Conservation (phyloP, 257 asterid genomes). For the Echium plantagineum region DNA sequence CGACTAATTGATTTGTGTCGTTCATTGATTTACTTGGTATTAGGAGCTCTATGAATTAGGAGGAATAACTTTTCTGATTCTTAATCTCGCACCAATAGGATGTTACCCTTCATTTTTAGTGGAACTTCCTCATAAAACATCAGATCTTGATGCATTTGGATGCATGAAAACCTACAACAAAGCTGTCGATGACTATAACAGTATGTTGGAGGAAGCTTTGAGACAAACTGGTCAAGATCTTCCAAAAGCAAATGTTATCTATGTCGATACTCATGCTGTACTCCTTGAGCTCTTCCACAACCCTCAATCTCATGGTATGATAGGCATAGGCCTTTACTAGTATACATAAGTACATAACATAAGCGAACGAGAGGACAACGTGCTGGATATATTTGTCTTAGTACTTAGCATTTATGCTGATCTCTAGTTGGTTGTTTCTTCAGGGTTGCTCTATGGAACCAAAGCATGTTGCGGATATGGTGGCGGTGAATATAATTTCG, state of each 20-base stretch:
- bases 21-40: not conserved
- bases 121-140: constrained; percentile 40
- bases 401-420: too few species aligned
- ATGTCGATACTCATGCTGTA: constrained; percentile 45
- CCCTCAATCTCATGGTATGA: constrained; percentile 57
- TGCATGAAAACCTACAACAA: constrained; percentile 60
- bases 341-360: too few species aligned
- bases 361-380: not conserved
- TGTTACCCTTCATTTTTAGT: constrained; percentile 42
- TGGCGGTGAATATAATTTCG: constrained; percentile 52
- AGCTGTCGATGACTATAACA: constrained; percentile 50
- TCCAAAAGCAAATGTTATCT: constrained; percentile 42
- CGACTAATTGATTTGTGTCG: too few species aligned
- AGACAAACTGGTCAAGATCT: constrained; percentile 31
- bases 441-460: constrained; percentile 59
- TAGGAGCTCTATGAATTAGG: constrained; percentile 47
- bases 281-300: constrained; percentile 59
- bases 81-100: constrained; percentile 56
- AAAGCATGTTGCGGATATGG: constrained; percentile 79
- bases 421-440: not conserved
- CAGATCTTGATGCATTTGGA: constrained; percentile 46
- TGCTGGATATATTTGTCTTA: not conserved
- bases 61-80: constrained; percentile 50
- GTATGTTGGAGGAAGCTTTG: constrained; percentile 42
- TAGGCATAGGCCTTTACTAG: too few species aligned